phyloP scores from a whole-genome alignment of 345 rosid species.

The Citrus unshiu region DNA sequence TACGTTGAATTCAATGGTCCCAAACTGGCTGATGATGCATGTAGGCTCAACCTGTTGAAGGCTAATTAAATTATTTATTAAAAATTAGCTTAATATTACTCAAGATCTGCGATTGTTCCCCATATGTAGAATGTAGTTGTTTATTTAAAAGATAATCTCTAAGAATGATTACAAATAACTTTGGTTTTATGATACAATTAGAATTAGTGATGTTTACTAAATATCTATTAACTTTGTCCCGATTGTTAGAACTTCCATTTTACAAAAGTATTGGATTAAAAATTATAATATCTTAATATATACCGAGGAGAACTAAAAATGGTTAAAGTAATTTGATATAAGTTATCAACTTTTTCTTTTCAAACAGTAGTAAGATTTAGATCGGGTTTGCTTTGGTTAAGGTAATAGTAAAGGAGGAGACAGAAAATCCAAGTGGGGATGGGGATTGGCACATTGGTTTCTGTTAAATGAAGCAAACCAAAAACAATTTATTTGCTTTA shows the following conservation, averaged over 20 bases:
- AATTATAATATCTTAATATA: too few relatives aligned
- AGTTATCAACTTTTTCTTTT: not conserved
- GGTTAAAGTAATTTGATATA: not conserved
- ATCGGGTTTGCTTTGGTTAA: not conserved
- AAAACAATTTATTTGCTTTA: slow-evolving; percentile 1
- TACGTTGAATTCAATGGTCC: not conserved
- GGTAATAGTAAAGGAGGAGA: slow-evolving; percentile 9
- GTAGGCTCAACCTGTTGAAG: not conserved
- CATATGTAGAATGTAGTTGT: too few relatives aligned
- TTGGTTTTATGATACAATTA: too few relatives aligned
- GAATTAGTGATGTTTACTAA: not conserved
- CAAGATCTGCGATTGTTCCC: too few relatives aligned
- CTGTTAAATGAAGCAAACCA: slow-evolving; percentile 19
- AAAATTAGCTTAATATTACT: not conserved
- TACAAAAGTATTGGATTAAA: not conserved
- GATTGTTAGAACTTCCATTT: too few relatives aligned
- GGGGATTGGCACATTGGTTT: slow-evolving; percentile 15
- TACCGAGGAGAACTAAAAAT: too few relatives aligned
- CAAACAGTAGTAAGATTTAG: not conserved
- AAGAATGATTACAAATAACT: too few relatives aligned
- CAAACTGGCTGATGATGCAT: not conserved
- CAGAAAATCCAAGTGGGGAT: slow-evolving; percentile 29
- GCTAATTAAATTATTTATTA: too few relatives aligned
- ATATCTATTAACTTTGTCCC: too few relatives aligned
- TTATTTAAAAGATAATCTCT: too few relatives aligned